These are phyloP conservation scores for Mycosphaerella sp. DNA, from an alignment of 2,329 filamentous ascomycete genomes.

Conservation along the genomic window DNA sequence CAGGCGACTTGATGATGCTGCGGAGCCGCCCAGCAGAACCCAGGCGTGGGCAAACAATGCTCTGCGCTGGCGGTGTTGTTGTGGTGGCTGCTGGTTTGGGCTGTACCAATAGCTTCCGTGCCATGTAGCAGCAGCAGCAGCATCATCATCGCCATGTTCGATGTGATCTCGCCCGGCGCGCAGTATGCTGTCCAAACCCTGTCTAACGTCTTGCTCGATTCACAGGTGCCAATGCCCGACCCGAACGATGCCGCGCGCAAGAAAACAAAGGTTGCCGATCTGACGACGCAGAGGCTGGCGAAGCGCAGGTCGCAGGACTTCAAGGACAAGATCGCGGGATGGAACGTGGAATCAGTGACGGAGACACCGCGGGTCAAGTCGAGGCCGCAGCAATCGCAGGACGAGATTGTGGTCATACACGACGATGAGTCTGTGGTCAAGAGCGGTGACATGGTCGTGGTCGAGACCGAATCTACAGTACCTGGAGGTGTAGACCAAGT, in stretches of 20 bases:
- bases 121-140: neutral
- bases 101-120: neutral
- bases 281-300: conserved; percentile 25
- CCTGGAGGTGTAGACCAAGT: conserved; percentile 9
- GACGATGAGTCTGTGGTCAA: conserved; percentile 10
- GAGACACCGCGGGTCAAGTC: neutral
- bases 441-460: conserved; percentile 17
- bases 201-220: conserved; percentile 27
- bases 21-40: neutral
- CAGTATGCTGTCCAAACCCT: conserved; percentile 22
- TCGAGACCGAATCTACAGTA: conserved; percentile 17
- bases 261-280: conserved; percentile 24
- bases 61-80: too few relatives aligned
- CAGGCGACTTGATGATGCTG: neutral
- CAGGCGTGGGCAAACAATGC: neutral
- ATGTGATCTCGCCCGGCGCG: conserved; percentile 21
- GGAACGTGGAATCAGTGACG: conserved; percentile 21
- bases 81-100: neutral
- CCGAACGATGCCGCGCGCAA: conserved; percentile 22
- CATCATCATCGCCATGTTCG: conserved; percentile 18
- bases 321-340: conserved; percentile 30
- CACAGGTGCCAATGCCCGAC: conserved; percentile 27
- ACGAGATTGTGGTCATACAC: conserved; percentile 26
- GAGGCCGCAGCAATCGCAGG: conserved; percentile 18
- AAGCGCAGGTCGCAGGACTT: conserved; percentile 31